Percentiles rank a stretch among this genome's conserved stretches.
Conservation (phyloP, 202 grass and related monocot genomes). For the Zizania palustris region DNA sequence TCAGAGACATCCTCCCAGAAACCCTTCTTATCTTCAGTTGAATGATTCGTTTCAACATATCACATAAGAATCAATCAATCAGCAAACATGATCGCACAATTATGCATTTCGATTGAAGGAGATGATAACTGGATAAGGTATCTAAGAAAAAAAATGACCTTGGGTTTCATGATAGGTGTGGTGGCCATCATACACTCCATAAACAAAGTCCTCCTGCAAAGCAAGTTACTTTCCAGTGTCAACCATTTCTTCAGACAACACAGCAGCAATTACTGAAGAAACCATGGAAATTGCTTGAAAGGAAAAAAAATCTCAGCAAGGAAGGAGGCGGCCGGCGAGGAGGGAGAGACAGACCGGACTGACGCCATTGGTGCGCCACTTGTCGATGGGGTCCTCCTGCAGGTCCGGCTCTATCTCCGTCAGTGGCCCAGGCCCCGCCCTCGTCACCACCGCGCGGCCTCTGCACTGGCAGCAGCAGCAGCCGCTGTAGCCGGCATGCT, state of each 20-base stretch:
- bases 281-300: not conserved
- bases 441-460: conserved; percentile 44
- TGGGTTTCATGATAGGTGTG: conserved; percentile 75
- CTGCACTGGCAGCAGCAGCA: conserved; percentile 21
- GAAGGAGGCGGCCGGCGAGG: not conserved
- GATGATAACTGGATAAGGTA: not conserved
- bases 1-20: conserved; percentile 71
- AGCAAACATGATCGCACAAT: conserved; percentile 1
- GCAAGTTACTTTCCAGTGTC: conserved; percentile 15
- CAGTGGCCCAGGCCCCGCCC: conserved; percentile 49
- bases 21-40: conserved; percentile 53
- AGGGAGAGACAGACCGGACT: conserved; percentile 45
- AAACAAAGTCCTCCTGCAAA: conserved; percentile 84
- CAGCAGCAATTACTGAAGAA: not conserved
- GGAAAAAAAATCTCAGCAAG: not conserved
- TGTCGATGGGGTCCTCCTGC: conserved; percentile 71
- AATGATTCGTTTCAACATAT: conserved; percentile 39
- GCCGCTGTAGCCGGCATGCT: conserved; percentile 37
- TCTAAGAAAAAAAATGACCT: conserved; percentile 19
- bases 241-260: conserved; percentile 28
- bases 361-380: conserved; percentile 72
- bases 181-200: conserved; percentile 73
- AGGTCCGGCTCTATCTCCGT: conserved; percentile 91
- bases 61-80: conserved; percentile 33
- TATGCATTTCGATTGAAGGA: not conserved